Evolutionary conservation across 1,284 basidiomycete species (phyloP), one percentile per base, ranked within the genome.

Genomic region (Mycosarcoma mackinlayi): DNA sequence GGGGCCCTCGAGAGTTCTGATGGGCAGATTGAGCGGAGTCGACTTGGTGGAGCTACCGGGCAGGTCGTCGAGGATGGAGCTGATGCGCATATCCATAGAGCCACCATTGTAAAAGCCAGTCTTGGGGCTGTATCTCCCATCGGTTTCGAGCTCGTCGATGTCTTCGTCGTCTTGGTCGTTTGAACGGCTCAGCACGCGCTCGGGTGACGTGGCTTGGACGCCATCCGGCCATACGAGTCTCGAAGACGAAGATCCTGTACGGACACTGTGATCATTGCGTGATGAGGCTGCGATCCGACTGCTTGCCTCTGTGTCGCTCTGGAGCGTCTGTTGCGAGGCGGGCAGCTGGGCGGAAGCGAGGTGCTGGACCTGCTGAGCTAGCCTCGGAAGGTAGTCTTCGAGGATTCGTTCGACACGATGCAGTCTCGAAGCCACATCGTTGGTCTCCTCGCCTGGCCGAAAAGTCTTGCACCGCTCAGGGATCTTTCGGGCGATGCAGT

Each of bases 401-500:
- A 72, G 69, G 1, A 72, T 52, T 5, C 60, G 35, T 54, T 82
- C 79, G 11, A 82, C 58, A 3, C 70, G 60, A 16, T 49, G 47
- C 14, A 82, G 56, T 7, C 78, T 65, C 2, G 65, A 59, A 5
- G 67, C 54, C 5, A 80, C 53, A 30, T 81, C 79, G 49, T 61
- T 74, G 13, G 70, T 55, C 18, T 72, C 64, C 34, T 80, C 73
- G 19, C 71, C 72, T 5, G 78, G 78, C 49, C 79, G 69, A 55
- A 79, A 78, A 9, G 73, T 75, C 48, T 71, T 74, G 66, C 80
- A 82, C 14, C 73, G 53, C 8, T 82, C 77, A 0, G 80, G 80
- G 5, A 82, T 72, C 35, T 76, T 73, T 21, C 80, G 67, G 24
- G 77, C 77, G 28, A 80, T 75, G 56, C 80, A 82, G 49, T 82